A percentile compares a stretch with the other conserved stretches of the same genome.
Evolutionary conservation across 768 basidiomycete species (phyloP).

Genomic region (Chalciporus pseudorubinellus): DNA sequence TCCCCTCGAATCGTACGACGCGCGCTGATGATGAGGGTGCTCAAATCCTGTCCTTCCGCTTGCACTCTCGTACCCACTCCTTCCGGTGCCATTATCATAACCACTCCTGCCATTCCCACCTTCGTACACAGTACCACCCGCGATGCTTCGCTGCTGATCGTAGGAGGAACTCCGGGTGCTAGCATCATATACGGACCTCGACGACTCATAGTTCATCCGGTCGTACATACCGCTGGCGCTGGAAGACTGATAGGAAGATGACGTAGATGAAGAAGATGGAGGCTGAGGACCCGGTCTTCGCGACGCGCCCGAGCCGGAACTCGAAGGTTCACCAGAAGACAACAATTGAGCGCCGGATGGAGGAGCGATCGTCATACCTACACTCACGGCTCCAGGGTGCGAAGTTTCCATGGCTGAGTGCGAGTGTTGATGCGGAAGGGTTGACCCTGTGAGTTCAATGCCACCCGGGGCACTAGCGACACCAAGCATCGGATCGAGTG

Average conservation of each 20-base stretch:
- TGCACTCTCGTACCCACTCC: constrained; percentile 24
- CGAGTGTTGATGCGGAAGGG: constrained; percentile 9
- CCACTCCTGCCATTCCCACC: constrained; percentile 15
- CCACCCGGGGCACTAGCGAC: constrained; percentile 33
- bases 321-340: constrained; percentile 15
- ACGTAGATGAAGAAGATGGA: constrained; percentile 10
- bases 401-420: constrained; percentile 7
- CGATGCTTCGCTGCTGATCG: constrained; percentile 21
- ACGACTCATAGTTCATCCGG: constrained; percentile 18
- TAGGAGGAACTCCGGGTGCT: constrained; percentile 9
- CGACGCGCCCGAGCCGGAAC: constrained; percentile 5
- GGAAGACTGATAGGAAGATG: constrained; percentile 17
- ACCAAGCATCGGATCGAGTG: constrained; percentile 31
- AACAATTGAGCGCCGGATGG: constrained; percentile 23
- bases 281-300: constrained; percentile 18
- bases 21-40: constrained; percentile 29
- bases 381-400: constrained; percentile 11
- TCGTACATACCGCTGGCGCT: constrained; percentile 20
- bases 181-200: constrained; percentile 7
- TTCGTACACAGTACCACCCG: constrained; percentile 16
- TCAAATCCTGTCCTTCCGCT: constrained; percentile 20
- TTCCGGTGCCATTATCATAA: constrained; percentile 18
- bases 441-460: constrained; percentile 25
- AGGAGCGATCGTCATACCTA: constrained; percentile 2
- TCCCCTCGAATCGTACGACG: constrained; percentile 25